Evolutionary conservation across 179 eudicot genomes (phyloP).

Genomic region (Dionaea muscipula): DNA sequence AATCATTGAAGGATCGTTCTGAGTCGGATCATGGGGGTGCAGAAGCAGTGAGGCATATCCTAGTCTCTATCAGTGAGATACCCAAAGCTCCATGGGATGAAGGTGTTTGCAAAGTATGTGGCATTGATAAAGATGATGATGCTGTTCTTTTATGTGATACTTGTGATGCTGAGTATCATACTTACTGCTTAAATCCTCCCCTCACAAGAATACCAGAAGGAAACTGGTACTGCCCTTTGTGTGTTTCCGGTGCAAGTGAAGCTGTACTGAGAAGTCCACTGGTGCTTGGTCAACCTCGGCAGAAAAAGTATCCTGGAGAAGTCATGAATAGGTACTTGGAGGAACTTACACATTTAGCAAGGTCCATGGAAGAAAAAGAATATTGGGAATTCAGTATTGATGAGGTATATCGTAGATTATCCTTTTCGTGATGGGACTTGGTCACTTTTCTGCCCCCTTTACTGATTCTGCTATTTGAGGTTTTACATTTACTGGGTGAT

Average conservation of each 20-base stretch:
- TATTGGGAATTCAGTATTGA: conserved; percentile 76
- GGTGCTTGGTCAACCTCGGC: conserved; percentile 17
- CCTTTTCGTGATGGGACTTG: neutral
- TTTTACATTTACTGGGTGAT: too few relatives aligned
- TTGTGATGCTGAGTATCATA: conserved; percentile 92
- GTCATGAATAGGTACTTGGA: conserved; percentile 40
- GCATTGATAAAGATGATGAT: conserved; percentile 88
- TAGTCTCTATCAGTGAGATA: conserved; percentile 41
- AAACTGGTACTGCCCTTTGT: conserved; percentile 92
- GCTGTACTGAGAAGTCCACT: conserved; percentile 24
- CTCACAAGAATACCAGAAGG: conserved; percentile 85
- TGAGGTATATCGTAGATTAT: conserved; percentile 45
- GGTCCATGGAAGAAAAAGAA: conserved; percentile 54
- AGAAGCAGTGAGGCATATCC: conserved; percentile 41
- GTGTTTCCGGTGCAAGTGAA: conserved; percentile 44
- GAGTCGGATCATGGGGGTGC: conserved; percentile 21
- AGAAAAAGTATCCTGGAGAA: conserved; percentile 46
- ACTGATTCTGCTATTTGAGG: too few relatives aligned
- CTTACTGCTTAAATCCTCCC: conserved; percentile 80
- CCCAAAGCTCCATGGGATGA: conserved; percentile 94
- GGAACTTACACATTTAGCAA: conserved; percentile 40
- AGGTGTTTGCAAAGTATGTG: conserved; percentile 91
- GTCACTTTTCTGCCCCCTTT: neutral
- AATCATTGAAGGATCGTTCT: conserved; percentile 30
- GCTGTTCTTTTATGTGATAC: conserved; percentile 82